These are phyloP conservation scores for Dendrobium catenatum DNA, from an alignment of 106 monocot species.

Conservation along the genomic window DNA sequence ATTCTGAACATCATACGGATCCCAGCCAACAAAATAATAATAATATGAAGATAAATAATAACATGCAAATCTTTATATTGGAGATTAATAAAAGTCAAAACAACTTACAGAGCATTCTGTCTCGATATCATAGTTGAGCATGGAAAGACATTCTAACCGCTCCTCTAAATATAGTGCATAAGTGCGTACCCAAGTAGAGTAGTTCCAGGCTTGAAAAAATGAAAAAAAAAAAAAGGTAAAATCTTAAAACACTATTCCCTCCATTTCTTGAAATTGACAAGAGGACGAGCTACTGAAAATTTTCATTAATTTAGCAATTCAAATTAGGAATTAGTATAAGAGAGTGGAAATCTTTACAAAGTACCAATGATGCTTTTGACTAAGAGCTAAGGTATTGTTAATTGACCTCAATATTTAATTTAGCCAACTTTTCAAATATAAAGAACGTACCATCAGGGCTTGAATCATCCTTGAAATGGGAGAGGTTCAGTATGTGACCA, in stretches of 20 bases:
- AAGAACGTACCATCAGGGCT: conserved; percentile 50
- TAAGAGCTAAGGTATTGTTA: not conserved
- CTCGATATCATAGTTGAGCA: conserved; percentile 65
- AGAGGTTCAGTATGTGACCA: conserved; percentile 57
- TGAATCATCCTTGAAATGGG: conserved; percentile 83
- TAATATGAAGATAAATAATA: no score
- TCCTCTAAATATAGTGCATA: conserved; percentile 80
- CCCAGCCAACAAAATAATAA: no score
- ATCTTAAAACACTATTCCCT: not conserved
- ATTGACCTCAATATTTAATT: not conserved
- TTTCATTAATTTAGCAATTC: not conserved
- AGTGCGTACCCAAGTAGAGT: conserved; percentile 69
- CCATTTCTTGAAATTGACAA: not conserved
- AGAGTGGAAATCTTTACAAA: not conserved
- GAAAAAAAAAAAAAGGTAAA: not conserved
- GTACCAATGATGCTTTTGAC: not conserved
- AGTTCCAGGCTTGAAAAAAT: conserved; percentile 57
- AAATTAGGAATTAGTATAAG: not conserved
- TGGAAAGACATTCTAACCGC: conserved; percentile 55
- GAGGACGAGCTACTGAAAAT: not conserved
- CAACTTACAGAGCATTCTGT: conserved; percentile 48
- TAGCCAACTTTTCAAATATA: not conserved
- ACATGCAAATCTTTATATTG: not conserved
- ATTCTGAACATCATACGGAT: not conserved
- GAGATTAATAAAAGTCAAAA: conserved; percentile 7